Evolutionary conservation across 2,329 filamentous ascomycete genomes (phyloP).

Genomic region (Aspergillus sp.): DNA sequence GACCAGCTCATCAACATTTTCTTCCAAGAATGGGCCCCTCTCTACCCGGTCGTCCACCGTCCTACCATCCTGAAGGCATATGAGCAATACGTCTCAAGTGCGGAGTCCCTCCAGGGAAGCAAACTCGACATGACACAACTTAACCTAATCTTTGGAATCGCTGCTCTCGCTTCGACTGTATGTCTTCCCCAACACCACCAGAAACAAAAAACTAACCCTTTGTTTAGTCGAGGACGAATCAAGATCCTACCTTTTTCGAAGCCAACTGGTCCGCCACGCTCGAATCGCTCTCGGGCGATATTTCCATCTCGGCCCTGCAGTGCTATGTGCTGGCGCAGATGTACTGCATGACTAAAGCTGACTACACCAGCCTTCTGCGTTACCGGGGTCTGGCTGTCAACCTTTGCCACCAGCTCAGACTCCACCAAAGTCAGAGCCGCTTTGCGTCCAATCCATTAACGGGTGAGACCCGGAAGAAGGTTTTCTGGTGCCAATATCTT

Average conservation of each 20-base stretch:
- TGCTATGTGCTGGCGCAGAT: constrained; percentile 85
- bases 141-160: constrained; percentile 89
- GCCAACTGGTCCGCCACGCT: constrained; percentile 78
- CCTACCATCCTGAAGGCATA: constrained; percentile 84
- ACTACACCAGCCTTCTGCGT: constrained; percentile 80
- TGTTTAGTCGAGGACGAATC: constrained; percentile 50
- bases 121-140: constrained; percentile 81
- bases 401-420: constrained; percentile 78
- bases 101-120: constrained; percentile 68
- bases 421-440: constrained; percentile 88
- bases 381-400: constrained; percentile 87
- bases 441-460: constrained; percentile 80
- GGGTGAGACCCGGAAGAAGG: constrained; percentile 88
- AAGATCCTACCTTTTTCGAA: constrained; percentile 64
- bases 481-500: constrained; percentile 94
- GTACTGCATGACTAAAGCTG: constrained; percentile 80
- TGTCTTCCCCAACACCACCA: constrained; percentile 9
- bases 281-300: constrained; percentile 73
- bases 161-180: constrained; percentile 64
- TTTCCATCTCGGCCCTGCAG: constrained; percentile 78
- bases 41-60: constrained; percentile 89
- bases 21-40: constrained; percentile 95
- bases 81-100: constrained; percentile 76
- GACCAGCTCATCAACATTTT: constrained; percentile 95
- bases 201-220: constrained; percentile 12